phyloP scores from a whole-genome alignment of 176 grass and related monocot genomes.

The sorghum (Sorghum bicolor) region Sorghum_bicolor_NCBIv3 NC_012878.2:16835001-16835500 shows the following conservation, averaged over 20 bases:
- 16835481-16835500: background rate
- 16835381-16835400: background rate
- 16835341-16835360: background rate
- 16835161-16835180: slow-evolving; percentile 55
- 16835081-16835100: background rate
- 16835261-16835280: slow-evolving; percentile 61
- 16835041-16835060: background rate
- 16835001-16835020: background rate
- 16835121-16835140: slow-evolving; percentile 43
- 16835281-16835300: slow-evolving; percentile 61
- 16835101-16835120: background rate
- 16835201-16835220: slow-evolving; percentile 43
- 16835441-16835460: background rate
- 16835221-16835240: slow-evolving; percentile 66
- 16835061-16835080: background rate
- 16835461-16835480: background rate
- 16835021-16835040: background rate
- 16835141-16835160: slow-evolving; percentile 69
- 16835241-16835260: slow-evolving; percentile 54
- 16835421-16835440: background rate
- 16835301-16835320: slow-evolving; percentile 63
- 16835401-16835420: background rate
- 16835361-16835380: background rate
- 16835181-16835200: slow-evolving; percentile 59
- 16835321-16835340: slow-evolving; percentile 48